Percentiles rank a stretch among this genome's conserved stretches.
These are phyloP conservation scores for Myotisia sp. DNA, from an alignment of 2,329 filamentous ascomycete genomes.

Conservation along the genomic window DNA sequence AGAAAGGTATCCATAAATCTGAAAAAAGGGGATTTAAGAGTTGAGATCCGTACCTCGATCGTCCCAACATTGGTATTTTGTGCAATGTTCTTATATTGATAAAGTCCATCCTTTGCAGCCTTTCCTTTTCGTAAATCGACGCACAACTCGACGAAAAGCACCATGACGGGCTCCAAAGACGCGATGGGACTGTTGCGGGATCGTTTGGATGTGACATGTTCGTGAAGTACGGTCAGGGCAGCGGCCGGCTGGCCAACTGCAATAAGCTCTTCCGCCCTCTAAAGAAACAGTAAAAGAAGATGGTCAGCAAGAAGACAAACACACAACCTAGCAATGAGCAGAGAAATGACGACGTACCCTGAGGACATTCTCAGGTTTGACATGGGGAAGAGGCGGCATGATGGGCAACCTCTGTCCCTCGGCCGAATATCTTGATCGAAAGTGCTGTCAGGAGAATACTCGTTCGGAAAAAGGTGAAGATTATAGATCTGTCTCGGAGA, in stretches of 20 bases:
- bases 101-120: conserved; percentile 93
- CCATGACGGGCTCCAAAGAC: conserved; percentile 94
- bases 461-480: too few relatives aligned
- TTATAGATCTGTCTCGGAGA: too few relatives aligned
- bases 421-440: too few relatives aligned
- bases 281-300: conserved; percentile 11
- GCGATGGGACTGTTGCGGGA: conserved; percentile 94
- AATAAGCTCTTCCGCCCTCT: conserved; percentile 94
- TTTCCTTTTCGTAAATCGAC: conserved; percentile 98
- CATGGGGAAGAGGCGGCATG: conserved; percentile 91
- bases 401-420: conserved; percentile 32
- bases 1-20: neutral
- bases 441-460: too few relatives aligned
- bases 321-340: conserved; percentile 9
- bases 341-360: conserved; percentile 38
- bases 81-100: conserved; percentile 99
- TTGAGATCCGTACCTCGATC: conserved; percentile 56
- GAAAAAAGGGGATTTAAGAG: conserved; percentile 5
- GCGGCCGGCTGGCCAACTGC: conserved; percentile 87
- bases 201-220: conserved; percentile 97
- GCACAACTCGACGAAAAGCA: conserved; percentile 89
- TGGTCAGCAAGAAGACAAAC: neutral
- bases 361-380: conserved; percentile 97
- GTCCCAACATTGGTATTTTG: conserved; percentile 98
- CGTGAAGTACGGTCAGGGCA: conserved; percentile 86